Evolutionary conservation across 768 basidiomycete genomes (phyloP).

Genomic region (Hericium coralloides): DNA sequence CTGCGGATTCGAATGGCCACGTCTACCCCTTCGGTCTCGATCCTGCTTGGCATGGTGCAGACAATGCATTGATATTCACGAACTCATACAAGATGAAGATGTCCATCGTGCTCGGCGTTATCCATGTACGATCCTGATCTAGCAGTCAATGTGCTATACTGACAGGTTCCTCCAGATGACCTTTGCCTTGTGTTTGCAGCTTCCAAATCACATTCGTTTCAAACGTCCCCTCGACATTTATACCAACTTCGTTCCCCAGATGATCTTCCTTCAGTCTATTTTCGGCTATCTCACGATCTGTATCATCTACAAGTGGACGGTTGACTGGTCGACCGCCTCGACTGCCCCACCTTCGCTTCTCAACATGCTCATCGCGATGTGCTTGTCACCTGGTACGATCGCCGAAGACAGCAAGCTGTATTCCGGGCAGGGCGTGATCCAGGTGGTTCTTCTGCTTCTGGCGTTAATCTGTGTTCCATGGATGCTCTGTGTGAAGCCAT

Average conservation of each 20-base stretch:
- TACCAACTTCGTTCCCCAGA: conserved; percentile 93
- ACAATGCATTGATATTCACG: conserved; percentile 86
- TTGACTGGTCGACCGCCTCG: conserved; percentile 75
- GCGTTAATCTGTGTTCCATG: conserved; percentile 90
- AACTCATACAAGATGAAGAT: conserved; percentile 99
- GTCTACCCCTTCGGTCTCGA: conserved; percentile 94
- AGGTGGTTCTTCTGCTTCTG: conserved; percentile 65
- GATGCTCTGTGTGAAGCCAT: conserved; percentile 90
- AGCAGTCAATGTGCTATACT: not conserved
- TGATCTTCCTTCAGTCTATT: conserved; percentile 95
- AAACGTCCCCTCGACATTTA: conserved; percentile 81
- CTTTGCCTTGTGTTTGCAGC: conserved; percentile 91
- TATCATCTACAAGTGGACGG: conserved; percentile 95
- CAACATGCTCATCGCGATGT: conserved; percentile 96
- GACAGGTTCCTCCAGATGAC: conserved; percentile 66
- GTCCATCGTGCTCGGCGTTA: conserved; percentile 92
- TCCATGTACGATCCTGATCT: conserved; percentile 59
- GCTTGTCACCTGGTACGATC: conserved; percentile 81
- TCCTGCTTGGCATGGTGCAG: conserved; percentile 89
- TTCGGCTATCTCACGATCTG: conserved; percentile 94
- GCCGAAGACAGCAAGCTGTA: conserved; percentile 63
- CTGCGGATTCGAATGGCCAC: conserved; percentile 49
- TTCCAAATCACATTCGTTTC: conserved; percentile 93
- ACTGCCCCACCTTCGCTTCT: conserved; percentile 80
- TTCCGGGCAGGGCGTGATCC: conserved; percentile 78